Percentiles rank a stretch among this genome's conserved stretches.
Conservation (phyloP, 1,139 yeast genomes). For the Pichia kudriavzevii region DNA sequence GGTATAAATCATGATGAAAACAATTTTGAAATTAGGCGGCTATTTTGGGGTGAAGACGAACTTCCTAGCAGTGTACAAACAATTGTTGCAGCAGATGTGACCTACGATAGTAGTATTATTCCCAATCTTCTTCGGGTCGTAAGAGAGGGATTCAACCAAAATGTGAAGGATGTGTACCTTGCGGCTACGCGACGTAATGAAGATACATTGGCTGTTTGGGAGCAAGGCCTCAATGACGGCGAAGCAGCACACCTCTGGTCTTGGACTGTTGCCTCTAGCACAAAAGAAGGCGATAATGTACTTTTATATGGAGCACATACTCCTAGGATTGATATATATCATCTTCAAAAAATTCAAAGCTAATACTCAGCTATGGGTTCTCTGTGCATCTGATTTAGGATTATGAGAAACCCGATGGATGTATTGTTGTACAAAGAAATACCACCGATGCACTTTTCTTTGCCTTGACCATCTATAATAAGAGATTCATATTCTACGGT, state of each 20-base stretch:
- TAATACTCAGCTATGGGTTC: too few species aligned
- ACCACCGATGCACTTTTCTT: too few species aligned
- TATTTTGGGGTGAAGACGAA: slow-evolving; percentile 57
- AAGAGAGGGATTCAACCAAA: slow-evolving; percentile 25
- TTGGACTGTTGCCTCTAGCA: slow-evolving; percentile 16
- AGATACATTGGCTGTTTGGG: slow-evolving; percentile 51
- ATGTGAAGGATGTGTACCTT: slow-evolving; percentile 34
- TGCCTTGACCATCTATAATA: too few species aligned
- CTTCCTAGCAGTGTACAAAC: slow-evolving; percentile 35
- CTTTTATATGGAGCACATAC: slow-evolving; percentile 6
- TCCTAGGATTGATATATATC: slow-evolving; percentile 2
- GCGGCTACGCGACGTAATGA: slow-evolving; percentile 71
- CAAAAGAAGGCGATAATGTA: neutral
- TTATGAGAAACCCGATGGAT: too few species aligned
- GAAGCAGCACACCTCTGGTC: slow-evolving; percentile 18
- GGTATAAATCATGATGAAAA: slow-evolving; percentile 18
- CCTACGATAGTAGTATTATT: slow-evolving; percentile 65
- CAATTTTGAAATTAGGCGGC: slow-evolving; percentile 31
- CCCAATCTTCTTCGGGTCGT: slow-evolving; percentile 49
- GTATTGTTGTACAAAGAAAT: too few species aligned
- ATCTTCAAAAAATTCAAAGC: neutral
- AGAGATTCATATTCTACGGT: too few species aligned
- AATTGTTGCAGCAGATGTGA: slow-evolving; percentile 76
- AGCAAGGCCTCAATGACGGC: slow-evolving; percentile 32
- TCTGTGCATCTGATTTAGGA: too few species aligned